A percentile compares a stretch with the other conserved stretches of the same genome.
Evolutionary conservation across 2,329 filamentous ascomycete genomes (phyloP).

Genomic region (Botrytis fabae): DNA sequence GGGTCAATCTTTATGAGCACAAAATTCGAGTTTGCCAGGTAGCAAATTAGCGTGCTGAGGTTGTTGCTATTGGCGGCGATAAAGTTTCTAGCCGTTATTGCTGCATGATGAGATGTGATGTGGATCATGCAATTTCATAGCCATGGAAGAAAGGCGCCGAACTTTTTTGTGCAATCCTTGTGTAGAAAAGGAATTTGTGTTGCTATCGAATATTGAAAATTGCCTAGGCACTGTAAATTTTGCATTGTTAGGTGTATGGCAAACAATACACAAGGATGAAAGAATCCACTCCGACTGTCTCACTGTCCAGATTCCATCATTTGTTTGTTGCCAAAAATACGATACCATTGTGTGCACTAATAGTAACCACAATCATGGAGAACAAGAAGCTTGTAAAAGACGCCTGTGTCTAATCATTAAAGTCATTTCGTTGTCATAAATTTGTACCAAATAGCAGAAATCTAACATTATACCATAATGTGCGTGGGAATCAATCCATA

Average conservation of each 20-base stretch:
- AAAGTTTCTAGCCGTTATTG: not conserved
- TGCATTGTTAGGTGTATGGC: not conserved
- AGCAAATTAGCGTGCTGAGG: not conserved
- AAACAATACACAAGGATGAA: not conserved
- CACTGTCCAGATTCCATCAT: not conserved
- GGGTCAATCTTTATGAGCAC: not conserved
- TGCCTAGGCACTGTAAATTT: not conserved
- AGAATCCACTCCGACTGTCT: not conserved
- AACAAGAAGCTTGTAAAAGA: not conserved
- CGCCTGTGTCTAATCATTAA: not conserved
- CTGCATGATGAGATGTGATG: not conserved
- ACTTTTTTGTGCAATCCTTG: not conserved
- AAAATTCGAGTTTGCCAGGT: not conserved
- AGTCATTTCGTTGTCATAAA: not conserved
- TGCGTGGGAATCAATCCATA: not conserved
- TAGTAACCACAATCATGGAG: not conserved
- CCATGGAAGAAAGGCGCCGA: not conserved
- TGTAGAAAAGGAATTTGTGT: not conserved
- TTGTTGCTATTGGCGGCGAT: not conserved
- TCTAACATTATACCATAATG: not conserved
- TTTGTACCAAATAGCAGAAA: not conserved
- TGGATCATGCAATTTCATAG: slow-evolving; percentile 2
- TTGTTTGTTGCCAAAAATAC: not conserved
- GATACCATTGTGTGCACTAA: not conserved
- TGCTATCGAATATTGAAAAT: not conserved